Evolutionary conservation across 345 rosid genomes (phyloP).

Genomic region (Dipteronia dyeriana): DNA sequence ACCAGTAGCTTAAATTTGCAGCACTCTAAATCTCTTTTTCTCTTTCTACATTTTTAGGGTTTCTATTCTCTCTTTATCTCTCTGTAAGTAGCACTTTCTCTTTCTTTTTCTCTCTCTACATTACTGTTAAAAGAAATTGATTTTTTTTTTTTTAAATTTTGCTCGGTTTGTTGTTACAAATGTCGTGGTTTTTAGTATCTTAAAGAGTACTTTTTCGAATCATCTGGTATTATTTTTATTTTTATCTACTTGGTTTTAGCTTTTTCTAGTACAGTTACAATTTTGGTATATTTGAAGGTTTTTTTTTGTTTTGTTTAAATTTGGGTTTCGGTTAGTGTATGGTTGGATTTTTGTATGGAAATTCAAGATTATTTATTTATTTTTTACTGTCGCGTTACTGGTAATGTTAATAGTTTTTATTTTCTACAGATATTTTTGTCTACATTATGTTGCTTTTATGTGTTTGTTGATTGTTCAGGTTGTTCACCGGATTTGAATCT

Average conservation of each 20-base stretch:
- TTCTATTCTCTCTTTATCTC: neutral
- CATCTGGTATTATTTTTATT: neutral
- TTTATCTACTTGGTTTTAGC: neutral
- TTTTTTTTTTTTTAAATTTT: neutral
- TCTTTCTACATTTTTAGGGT: slow-evolving; percentile 18
- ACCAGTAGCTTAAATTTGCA: slow-evolving; percentile 47
- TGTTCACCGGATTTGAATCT: neutral
- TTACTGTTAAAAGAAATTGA: neutral
- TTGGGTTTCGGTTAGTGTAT: neutral
- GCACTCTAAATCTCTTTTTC: neutral
- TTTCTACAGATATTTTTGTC: neutral
- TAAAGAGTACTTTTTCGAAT: slow-evolving; percentile 3
- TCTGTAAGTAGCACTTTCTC: neutral
- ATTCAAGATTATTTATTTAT: too few species aligned
- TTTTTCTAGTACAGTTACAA: neutral
- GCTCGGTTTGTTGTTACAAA: neutral
- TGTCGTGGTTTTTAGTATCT: slow-evolving; percentile 10
- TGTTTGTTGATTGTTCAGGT: neutral
- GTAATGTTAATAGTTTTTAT: neutral
- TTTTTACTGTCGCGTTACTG: neutral
- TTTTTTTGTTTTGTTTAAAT: neutral
- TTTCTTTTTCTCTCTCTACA: neutral
- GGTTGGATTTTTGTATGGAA: too few species aligned
- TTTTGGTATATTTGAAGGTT: neutral
- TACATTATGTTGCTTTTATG: neutral